phyloP scores from a whole-genome alignment of 768 basidiomycete species.

The Termitomyces eurrhizus region DNA sequence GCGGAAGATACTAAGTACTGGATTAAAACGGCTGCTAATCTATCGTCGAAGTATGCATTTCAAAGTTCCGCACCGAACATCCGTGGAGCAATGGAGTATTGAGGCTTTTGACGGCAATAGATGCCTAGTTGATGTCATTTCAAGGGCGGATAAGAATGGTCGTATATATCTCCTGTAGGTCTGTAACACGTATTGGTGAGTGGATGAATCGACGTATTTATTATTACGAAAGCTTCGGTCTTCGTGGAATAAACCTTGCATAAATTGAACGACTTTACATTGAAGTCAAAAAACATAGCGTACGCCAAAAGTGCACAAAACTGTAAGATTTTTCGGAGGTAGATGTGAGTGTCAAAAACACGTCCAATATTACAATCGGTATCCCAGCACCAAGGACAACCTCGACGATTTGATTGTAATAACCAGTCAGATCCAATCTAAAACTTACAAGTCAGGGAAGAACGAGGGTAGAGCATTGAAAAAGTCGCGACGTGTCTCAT shows the following conservation, averaged over 20 bases:
- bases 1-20: background rate
- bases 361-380: background rate
- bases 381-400: background rate
- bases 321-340: too few relatives aligned
- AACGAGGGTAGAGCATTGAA: slow-evolving; percentile 20
- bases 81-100: background rate
- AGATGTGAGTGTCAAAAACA: background rate
- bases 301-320: background rate
- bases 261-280: background rate
- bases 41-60: background rate
- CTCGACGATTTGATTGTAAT: background rate
- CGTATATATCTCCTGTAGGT: background rate
- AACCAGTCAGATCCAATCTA: slow-evolving; percentile 2
- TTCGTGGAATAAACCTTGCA: background rate
- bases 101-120: background rate
- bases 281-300: background rate
- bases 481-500: slow-evolving; percentile 21
- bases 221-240: background rate
- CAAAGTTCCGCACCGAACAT: background rate
- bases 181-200: background rate
- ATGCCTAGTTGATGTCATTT: background rate
- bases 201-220: background rate
- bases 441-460: slow-evolving; percentile 20
- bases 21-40: background rate
- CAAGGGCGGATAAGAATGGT: background rate